These are phyloP conservation scores for Pharnaceum exiguum DNA, from an alignment of 148 eudicot species.

Conservation along the genomic window DNA sequence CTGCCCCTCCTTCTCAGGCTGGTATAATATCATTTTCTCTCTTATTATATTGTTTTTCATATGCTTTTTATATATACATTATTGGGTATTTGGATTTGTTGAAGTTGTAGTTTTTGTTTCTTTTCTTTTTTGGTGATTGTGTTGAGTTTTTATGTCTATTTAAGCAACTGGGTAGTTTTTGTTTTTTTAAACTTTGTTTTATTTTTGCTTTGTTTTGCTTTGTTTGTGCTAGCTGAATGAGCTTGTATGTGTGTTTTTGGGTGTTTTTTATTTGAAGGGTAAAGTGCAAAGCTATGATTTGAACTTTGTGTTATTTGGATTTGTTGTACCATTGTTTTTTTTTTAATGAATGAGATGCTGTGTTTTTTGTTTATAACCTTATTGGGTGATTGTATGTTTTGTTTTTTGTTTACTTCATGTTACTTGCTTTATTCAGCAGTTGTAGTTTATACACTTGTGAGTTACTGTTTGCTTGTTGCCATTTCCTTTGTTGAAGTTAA, in stretches of 20 bases:
- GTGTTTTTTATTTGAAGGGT: neutral
- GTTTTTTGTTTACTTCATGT: neutral
- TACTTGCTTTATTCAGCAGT: too few species aligned
- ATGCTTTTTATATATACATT: too few species aligned
- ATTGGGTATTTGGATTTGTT: neutral
- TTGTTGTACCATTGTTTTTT: neutral
- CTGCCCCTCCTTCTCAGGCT: slow-evolving; percentile 68
- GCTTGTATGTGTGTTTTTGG: neutral
- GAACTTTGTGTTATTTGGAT: neutral
- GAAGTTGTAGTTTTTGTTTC: neutral
- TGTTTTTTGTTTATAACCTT: too few species aligned
- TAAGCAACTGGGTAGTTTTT: too few species aligned
- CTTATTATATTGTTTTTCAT: neutral
- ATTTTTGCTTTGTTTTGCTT: neutral
- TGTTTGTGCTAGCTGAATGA: too few species aligned
- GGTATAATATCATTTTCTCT: slow-evolving; percentile 30
- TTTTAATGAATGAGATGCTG: too few species aligned
- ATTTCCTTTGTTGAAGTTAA: too few species aligned
- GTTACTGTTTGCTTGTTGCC: too few species aligned
- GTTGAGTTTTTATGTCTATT: neutral
- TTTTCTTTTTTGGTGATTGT: neutral
- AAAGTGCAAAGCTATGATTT: too few species aligned
- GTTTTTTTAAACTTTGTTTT: too few species aligned
- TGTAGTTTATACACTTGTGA: too few species aligned
- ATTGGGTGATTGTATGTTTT: neutral